Conservation (phyloP, 2,329 filamentous ascomycete genomes). For the Epichloe festucae region DNA sequence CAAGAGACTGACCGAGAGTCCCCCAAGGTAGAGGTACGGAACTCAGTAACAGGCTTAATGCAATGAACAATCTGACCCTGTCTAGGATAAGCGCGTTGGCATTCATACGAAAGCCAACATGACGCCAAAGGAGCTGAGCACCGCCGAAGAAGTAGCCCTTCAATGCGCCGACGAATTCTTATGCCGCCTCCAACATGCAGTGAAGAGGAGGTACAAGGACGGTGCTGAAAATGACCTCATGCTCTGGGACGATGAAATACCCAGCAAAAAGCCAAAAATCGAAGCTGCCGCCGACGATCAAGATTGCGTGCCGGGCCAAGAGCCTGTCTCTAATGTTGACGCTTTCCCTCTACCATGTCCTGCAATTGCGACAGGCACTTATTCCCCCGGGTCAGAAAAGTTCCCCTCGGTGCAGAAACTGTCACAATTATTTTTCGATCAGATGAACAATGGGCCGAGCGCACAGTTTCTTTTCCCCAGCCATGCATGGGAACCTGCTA, state of each 20-base stretch:
- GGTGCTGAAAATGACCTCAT: neutral
- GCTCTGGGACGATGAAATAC: neutral
- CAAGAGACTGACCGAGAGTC: neutral
- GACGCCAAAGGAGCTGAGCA: neutral
- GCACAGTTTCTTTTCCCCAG: neutral
- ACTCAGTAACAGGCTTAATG: neutral
- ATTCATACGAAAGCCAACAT: neutral
- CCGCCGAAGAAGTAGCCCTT: neutral
- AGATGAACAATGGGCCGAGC: neutral
- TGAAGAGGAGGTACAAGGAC: neutral
- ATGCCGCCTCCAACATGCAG: neutral
- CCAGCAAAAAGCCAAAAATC: neutral
- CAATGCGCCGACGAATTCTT: slow-evolving; percentile 1
- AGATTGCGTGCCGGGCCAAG: neutral
- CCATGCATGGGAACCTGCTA: neutral
- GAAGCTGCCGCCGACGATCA: neutral
- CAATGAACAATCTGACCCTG: neutral
- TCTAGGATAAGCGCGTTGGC: neutral
- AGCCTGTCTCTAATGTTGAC: neutral
- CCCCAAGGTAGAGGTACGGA: neutral
- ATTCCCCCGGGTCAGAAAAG: neutral
- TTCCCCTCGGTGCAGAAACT: neutral
- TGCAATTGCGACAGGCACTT: neutral
- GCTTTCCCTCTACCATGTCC: neutral
- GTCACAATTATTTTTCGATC: neutral